Evolutionary conservation across 805 yeast genomes (phyloP).

Genomic region (Wickerhamomyces queroliae): DNA sequence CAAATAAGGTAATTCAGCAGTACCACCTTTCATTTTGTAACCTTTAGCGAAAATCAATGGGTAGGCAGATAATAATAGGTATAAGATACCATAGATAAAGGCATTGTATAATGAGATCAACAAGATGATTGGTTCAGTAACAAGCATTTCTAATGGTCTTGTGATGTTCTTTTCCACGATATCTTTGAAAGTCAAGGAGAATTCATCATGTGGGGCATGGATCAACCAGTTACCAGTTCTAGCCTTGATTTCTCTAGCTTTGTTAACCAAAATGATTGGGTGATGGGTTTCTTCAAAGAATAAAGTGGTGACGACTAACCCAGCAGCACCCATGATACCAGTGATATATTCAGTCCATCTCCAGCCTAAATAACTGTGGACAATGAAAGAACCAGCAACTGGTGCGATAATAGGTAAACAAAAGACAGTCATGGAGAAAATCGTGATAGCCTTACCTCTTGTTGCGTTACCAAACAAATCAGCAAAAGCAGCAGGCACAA

Average conservation of each 20-base stretch:
- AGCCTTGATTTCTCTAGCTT: constrained; percentile 57
- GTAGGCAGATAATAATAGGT: constrained; percentile 67
- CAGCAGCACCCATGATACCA: constrained; percentile 51
- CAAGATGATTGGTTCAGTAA: constrained; percentile 68
- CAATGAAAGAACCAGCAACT: constrained; percentile 65
- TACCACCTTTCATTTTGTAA: constrained; percentile 59
- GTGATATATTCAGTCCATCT: constrained; percentile 75
- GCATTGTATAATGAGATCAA: constrained; percentile 66
- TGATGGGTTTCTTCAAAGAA: constrained; percentile 66
- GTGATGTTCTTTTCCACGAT: constrained; percentile 56
- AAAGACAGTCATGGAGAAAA: constrained; percentile 70
- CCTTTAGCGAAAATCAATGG: constrained; percentile 64
- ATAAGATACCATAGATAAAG: constrained; percentile 75
- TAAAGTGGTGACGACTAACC: constrained; percentile 33
- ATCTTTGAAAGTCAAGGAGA: constrained; percentile 48
- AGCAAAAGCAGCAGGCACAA: constrained; percentile 82
- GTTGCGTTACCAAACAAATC: constrained; percentile 63
- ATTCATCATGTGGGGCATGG: constrained; percentile 70
- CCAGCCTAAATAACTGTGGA: constrained; percentile 64
- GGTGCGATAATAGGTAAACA: constrained; percentile 83
- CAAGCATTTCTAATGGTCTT: constrained; percentile 64
- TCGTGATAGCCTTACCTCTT: constrained; percentile 72
- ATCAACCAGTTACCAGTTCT: constrained; percentile 80
- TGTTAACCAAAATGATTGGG: constrained; percentile 54
- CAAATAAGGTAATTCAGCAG: constrained; percentile 73